Base-by-base conservation (phyloP, 78 protist species). In the Neovahlkampfia damariscottae region DNA sequence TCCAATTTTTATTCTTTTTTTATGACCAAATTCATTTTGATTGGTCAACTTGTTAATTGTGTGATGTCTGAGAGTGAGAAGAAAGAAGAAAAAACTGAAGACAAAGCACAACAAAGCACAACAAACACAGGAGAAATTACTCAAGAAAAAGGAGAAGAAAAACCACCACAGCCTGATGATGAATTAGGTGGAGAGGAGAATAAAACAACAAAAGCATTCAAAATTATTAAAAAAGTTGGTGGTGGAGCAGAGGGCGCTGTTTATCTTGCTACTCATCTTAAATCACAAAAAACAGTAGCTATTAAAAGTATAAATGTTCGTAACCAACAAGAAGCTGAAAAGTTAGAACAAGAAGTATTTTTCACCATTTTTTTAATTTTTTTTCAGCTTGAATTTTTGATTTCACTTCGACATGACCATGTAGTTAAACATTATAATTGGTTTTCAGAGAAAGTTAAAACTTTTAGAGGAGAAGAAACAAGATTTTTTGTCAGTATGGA, bases 181-280 rank as follows among this genome's bases (percentile, higher is more conserved):
- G n/a, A n/a, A n/a, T n/a, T n/a, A n/a, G n/a, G n/a, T n/a, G n/a
- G n/a, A n/a, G n/a, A n/a, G n/a, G n/a, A n/a, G n/a, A n/a, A n/a
- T n/a, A 50, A 50, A 50, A 50, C 34, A 19, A 50, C 19, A 50
- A 50, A 50, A 50, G 62, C 19, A 19, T 50, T 50, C 19, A 19
- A 50, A n/a, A 50, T 50, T n/a, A 50, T 19, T 50, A 19, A 19
- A n/a, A 50, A 50, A 50, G 34, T 50, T 50, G 62, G 62, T 19
- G 62, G 62, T n/a, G 62, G 62, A n/a, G 62, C 62, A 50, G 62
- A 50, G 62, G 62, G 62, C 34, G 62, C 62, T n/a, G 62, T 50
- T 19, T 50, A n/a, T 50, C 62, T 50, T n/a, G 62, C 62, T n/a
- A 50, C 62, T 50, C 19, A 19, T n/a, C 19, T 50, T n/a, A 19